Evolutionary conservation across 2,329 filamentous ascomycete species (phyloP).

Genomic region (Verticillium nubilum): DNA sequence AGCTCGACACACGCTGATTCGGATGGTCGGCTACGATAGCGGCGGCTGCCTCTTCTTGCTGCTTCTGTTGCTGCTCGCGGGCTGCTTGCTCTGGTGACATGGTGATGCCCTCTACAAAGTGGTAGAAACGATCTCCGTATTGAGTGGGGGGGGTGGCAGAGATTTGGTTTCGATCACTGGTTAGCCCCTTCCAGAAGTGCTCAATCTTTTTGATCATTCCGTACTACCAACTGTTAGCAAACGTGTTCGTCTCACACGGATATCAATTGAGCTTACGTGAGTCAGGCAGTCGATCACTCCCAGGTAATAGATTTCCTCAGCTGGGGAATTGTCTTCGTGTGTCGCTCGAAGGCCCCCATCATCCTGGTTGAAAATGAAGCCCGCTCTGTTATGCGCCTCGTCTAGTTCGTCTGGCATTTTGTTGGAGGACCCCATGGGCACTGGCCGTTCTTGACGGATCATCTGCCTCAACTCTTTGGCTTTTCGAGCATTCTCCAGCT

Average conservation of each 20-base stretch:
- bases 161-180: slow-evolving; percentile 77
- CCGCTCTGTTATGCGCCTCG: slow-evolving; percentile 62
- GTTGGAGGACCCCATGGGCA: slow-evolving; percentile 79
- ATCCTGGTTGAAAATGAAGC: slow-evolving; percentile 85
- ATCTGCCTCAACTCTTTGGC: slow-evolving; percentile 86
- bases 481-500: slow-evolving; percentile 85
- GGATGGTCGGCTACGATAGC: slow-evolving; percentile 25
- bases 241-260: not conserved
- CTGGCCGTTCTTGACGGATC: slow-evolving; percentile 85
- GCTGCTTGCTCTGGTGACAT: slow-evolving; percentile 83
- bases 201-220: slow-evolving; percentile 91
- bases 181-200: slow-evolving; percentile 94
- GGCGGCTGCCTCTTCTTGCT: slow-evolving; percentile 51
- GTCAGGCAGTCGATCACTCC: slow-evolving; percentile 98
- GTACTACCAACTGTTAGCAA: slow-evolving; percentile 54
- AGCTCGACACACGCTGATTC: slow-evolving; percentile 28
- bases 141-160: slow-evolving; percentile 85
- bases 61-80: slow-evolving; percentile 55
- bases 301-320: slow-evolving; percentile 94
- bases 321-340: slow-evolving; percentile 78
- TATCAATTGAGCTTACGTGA: slow-evolving; percentile 60
- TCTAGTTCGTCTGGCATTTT: slow-evolving; percentile 89
- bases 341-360: slow-evolving; percentile 92
- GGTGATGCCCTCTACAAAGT: slow-evolving; percentile 86
- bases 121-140: slow-evolving; percentile 90